Percentiles rank a stretch among this genome's conserved stretches.
These are phyloP conservation scores for Sarcomyxa edulis DNA, from an alignment of 768 basidiomycete genomes.

Conservation along the genomic window DNA sequence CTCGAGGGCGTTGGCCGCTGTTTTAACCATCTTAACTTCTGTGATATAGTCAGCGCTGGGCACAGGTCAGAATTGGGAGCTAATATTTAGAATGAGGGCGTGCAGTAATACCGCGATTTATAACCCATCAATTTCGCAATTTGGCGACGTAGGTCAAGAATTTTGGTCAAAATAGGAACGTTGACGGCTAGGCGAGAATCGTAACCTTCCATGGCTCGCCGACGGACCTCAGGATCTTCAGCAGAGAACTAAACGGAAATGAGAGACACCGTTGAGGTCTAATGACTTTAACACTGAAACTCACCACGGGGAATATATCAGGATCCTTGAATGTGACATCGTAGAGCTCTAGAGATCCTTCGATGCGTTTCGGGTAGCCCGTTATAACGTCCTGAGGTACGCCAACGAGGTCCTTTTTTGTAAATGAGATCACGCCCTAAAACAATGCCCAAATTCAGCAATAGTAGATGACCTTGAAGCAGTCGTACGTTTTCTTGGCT, in stretches of 20 bases:
- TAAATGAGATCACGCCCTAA: constrained; percentile 61
- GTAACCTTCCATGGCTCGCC: constrained; percentile 57
- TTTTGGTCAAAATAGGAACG: constrained; percentile 61
- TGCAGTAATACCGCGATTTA: constrained; percentile 63
- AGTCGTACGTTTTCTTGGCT: constrained; percentile 74
- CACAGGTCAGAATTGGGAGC: not conserved
- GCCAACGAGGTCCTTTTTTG: constrained; percentile 69
- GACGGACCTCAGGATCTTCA: constrained; percentile 61
- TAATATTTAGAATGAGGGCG: no score
- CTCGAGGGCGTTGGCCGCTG: constrained; percentile 50
- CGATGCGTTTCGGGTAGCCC: constrained; percentile 66
- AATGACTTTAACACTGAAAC: not conserved
- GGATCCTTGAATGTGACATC: constrained; percentile 12
- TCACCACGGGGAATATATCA: constrained; percentile 10
- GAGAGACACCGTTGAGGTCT: not conserved
- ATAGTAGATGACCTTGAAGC: not conserved
- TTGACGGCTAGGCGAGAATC: constrained; percentile 70
- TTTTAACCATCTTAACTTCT: constrained; percentile 84
- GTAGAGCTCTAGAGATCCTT: constrained; percentile 53
- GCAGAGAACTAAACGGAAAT: constrained; percentile 57
- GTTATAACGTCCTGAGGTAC: constrained; percentile 76
- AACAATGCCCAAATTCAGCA: constrained; percentile 3
- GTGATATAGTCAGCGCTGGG: constrained; percentile 73
- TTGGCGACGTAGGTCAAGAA: constrained; percentile 64
- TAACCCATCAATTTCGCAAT: constrained; percentile 69